Conservation (phyloP, 768 basidiomycete genomes). For the Tephrocybe rancida region DNA sequence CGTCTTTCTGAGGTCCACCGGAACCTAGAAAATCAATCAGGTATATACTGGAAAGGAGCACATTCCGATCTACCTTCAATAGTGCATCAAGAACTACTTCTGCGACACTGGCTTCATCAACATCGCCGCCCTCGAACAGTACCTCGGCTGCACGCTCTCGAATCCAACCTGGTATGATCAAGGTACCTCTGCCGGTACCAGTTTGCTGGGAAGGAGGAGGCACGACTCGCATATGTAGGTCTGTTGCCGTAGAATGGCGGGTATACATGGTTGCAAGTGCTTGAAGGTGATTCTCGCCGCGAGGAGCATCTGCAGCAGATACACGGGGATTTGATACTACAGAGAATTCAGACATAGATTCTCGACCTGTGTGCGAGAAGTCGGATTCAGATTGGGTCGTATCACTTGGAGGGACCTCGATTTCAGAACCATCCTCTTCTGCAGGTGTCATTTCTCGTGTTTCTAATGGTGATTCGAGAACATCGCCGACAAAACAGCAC, state of each 20-base stretch:
- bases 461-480: conserved; percentile 44
- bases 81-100: conserved; percentile 80
- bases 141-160: conserved; percentile 90
- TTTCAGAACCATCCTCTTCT: conserved; percentile 37
- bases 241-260: conserved; percentile 76
- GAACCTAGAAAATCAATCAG: conserved; percentile 53
- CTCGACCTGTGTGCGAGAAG: conserved; percentile 53
- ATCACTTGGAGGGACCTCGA: conserved; percentile 51
- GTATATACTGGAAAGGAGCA: not conserved
- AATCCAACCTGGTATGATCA: conserved; percentile 94
- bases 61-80: conserved; percentile 59
- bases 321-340: conserved; percentile 47
- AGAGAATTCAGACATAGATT: conserved; percentile 60
- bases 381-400: conserved; percentile 69
- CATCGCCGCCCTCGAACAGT: conserved; percentile 86
- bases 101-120: conserved; percentile 84
- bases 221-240: conserved; percentile 67
- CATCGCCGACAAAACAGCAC: conserved; percentile 82
- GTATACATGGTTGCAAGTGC: conserved; percentile 71
- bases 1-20: conserved; percentile 86
- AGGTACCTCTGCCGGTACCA: conserved; percentile 74
- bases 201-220: conserved; percentile 68
- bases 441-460: conserved; percentile 32
- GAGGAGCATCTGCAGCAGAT: conserved; percentile 28
- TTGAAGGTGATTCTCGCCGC: conserved; percentile 58